Conservation (phyloP, 805 yeast species). For the Lipomyces lipofer region DNA sequence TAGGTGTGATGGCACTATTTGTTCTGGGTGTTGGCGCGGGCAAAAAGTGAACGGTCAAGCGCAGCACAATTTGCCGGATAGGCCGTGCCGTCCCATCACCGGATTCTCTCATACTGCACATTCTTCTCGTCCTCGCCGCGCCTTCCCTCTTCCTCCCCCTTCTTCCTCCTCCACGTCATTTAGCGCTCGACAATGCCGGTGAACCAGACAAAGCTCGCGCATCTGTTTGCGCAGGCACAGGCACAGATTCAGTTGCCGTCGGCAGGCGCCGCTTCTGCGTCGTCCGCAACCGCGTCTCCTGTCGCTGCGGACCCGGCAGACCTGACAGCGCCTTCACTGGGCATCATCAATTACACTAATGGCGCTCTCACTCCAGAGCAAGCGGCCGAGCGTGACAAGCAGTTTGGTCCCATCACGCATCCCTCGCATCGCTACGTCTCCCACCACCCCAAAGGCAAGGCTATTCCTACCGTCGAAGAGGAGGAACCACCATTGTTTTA, state of each 20-base stretch:
- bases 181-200: slow-evolving; percentile 29
- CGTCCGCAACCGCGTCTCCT: slow-evolving; percentile 9
- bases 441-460: slow-evolving; percentile 34
- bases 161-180: background rate
- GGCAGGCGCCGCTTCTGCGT: slow-evolving; percentile 6
- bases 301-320: slow-evolving; percentile 6
- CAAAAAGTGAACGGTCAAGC: no score
- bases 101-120: background rate
- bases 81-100: no score
- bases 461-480: slow-evolving; percentile 43
- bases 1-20: no score
- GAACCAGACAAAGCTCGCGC: slow-evolving; percentile 27
- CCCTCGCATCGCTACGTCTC: slow-evolving; percentile 25
- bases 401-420: slow-evolving; percentile 29
- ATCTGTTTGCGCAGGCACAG: slow-evolving; percentile 31
- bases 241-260: slow-evolving; percentile 23
- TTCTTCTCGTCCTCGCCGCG: background rate
- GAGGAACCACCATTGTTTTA: slow-evolving; percentile 88
- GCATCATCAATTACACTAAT: slow-evolving; percentile 18
- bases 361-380: slow-evolving; percentile 21
- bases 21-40: no score
- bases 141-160: background rate
- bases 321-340: slow-evolving; percentile 11
- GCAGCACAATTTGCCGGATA: no score
- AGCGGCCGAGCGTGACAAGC: slow-evolving; percentile 10